These are phyloP conservation scores for Vigna trinervia DNA, from an alignment of 306 rosid species.

Conservation along the genomic window DNA sequence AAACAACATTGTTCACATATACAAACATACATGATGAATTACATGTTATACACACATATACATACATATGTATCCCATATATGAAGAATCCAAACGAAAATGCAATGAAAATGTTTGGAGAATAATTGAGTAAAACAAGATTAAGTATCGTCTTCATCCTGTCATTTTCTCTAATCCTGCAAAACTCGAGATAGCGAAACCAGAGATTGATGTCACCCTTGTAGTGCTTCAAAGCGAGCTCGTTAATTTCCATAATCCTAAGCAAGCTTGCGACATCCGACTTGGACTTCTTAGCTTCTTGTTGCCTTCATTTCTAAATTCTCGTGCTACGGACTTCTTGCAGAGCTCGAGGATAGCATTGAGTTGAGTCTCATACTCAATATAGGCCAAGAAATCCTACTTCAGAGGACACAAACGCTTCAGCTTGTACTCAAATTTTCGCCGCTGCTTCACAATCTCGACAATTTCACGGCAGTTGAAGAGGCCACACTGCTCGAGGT, in stretches of 20 bases:
- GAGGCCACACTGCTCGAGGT: constrained; percentile 53
- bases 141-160: constrained; percentile 76
- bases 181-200: constrained; percentile 70
- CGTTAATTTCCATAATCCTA: constrained; percentile 47
- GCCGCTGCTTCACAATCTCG: constrained; percentile 53
- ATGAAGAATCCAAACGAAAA: neutral
- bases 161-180: constrained; percentile 67
- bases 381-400: constrained; percentile 49
- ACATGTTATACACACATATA: too few species aligned
- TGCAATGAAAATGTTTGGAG: neutral
- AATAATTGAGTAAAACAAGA: neutral
- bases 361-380: constrained; percentile 54
- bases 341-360: constrained; percentile 49
- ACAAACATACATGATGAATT: neutral
- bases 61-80: neutral
- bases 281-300: constrained; percentile 48
- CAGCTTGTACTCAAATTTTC: constrained; percentile 53
- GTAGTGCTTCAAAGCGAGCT: constrained; percentile 52
- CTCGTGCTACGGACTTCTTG: constrained; percentile 47
- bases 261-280: constrained; percentile 45
- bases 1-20: neutral
- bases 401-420: constrained; percentile 48
- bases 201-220: constrained; percentile 55
- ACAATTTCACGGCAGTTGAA: constrained; percentile 51
- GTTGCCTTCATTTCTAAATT: constrained; percentile 44